These are phyloP conservation scores for Cladochytrium replicatum DNA, from an alignment of 192 early-diverging fungal species.

Conservation along the genomic window DNA sequence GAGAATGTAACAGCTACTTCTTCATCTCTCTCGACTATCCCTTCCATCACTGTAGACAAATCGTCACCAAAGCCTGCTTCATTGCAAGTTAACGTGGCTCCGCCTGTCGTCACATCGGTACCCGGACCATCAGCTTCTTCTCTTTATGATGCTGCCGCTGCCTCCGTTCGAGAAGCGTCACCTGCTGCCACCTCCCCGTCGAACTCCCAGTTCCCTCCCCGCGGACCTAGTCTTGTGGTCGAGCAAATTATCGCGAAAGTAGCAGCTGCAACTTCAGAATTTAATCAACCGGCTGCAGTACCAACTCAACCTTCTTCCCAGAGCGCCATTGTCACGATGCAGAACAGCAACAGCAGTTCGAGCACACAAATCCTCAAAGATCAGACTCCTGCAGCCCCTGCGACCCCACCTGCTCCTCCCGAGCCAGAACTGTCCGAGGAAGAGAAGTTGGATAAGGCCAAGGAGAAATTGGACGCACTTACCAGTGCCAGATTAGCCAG, in stretches of 20 bases:
- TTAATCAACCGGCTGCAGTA: background rate
- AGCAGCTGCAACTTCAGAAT: background rate
- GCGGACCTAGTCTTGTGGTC: background rate
- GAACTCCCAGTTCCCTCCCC: background rate
- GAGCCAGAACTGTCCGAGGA: too few relatives aligned
- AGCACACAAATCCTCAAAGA: background rate
- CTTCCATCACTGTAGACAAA: too few relatives aligned
- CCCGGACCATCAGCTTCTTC: too few relatives aligned
- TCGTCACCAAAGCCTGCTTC: too few relatives aligned
- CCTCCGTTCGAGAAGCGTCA: too few relatives aligned
- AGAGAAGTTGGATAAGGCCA: background rate
- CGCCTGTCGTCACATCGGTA: too few relatives aligned
- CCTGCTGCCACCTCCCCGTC: background rate
- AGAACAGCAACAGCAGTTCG: background rate
- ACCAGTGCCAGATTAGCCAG: slow-evolving; percentile 3
- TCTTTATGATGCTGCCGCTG: too few relatives aligned
- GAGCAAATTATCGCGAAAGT: background rate
- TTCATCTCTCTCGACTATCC: too few relatives aligned
- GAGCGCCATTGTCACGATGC: background rate
- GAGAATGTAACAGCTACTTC: too few relatives aligned
- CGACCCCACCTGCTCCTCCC: too few relatives aligned
- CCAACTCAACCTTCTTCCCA: background rate
- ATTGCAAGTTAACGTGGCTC: too few relatives aligned
- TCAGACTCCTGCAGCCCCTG: background rate
- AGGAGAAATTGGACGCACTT: background rate